These are phyloP conservation scores for Irpex sp. DNA, from an alignment of 1,284 basidiomycete species.

Conservation along the genomic window DNA sequence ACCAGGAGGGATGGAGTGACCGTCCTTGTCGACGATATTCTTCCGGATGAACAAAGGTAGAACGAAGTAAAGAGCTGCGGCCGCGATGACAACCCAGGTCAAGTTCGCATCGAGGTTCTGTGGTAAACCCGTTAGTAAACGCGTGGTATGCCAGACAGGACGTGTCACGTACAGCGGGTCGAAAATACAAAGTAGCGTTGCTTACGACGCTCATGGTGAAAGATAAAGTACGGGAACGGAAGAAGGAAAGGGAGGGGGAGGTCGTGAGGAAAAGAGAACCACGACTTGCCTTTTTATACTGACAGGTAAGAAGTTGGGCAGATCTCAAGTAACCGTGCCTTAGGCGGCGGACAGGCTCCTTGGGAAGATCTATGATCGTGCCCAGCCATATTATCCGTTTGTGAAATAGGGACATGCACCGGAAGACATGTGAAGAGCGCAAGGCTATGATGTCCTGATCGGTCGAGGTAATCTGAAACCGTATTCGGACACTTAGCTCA, in stretches of 20 bases:
- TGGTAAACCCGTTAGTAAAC: background rate
- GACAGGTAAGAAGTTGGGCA: background rate
- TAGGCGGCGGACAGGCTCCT: background rate
- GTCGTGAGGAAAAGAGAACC: conserved; percentile 1
- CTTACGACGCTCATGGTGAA: conserved; percentile 12
- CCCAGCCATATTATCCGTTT: background rate
- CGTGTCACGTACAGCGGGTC: conserved; percentile 5
- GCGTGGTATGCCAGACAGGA: background rate
- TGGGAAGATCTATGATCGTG: background rate
- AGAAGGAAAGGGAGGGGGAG: conserved; percentile 3
- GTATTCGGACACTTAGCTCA: background rate
- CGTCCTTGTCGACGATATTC: conserved; percentile 13
- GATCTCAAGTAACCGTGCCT: background rate
- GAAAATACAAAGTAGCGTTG: conserved; percentile 12
- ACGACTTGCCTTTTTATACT: conserved; percentile 7
- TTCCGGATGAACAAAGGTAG: conserved; percentile 14
- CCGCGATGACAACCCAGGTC: conserved; percentile 9
- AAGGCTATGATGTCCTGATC: conserved; percentile 7
- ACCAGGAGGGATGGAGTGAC: conserved; percentile 12
- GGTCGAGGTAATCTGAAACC: conserved; percentile 8
- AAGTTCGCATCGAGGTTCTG: conserved; percentile 13
- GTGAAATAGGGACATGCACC: background rate
- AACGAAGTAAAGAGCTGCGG: conserved; percentile 9
- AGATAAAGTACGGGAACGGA: conserved; percentile 5
- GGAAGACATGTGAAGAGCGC: conserved; percentile 6